Evolutionary conservation across 768 basidiomycete genomes (phyloP).

Genomic region (Xanthoconium stramineum): DNA sequence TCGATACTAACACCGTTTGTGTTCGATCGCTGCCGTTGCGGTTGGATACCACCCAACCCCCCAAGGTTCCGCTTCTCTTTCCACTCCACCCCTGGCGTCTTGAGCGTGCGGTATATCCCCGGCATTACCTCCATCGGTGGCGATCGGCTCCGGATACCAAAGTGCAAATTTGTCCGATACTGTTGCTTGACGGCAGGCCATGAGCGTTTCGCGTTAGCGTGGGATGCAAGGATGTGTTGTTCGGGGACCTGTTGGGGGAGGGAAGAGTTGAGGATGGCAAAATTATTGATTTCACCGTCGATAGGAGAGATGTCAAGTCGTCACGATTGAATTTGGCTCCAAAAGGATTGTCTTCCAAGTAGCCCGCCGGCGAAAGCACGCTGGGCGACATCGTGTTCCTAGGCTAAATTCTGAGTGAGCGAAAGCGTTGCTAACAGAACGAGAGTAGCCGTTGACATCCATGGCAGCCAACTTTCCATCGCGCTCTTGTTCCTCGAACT

Average conservation of each 20-base stretch:
- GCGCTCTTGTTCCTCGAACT: slow-evolving; percentile 82
- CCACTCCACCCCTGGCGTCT: slow-evolving; percentile 83
- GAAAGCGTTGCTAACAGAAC: background rate
- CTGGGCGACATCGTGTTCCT: slow-evolving; percentile 66
- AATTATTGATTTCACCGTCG: slow-evolving; percentile 50
- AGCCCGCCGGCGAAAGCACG: slow-evolving; percentile 61
- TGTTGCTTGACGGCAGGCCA: slow-evolving; percentile 56
- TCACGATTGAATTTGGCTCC: slow-evolving; percentile 79
- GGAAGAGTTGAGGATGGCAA: slow-evolving; percentile 88
- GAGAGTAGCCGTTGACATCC: slow-evolving; percentile 54
- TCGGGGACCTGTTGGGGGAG: slow-evolving; percentile 61
- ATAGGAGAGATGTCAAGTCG: slow-evolving; percentile 41
- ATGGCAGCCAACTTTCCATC: slow-evolving; percentile 75
- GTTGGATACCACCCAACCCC: too few species aligned
- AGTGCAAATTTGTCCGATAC: slow-evolving; percentile 92
- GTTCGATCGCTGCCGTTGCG: slow-evolving; percentile 32
- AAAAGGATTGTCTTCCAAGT: slow-evolving; percentile 76
- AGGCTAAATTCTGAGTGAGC: slow-evolving; percentile 43
- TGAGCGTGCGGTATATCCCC: slow-evolving; percentile 93
- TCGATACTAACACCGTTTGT: slow-evolving; percentile 50
- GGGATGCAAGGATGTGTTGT: slow-evolving; percentile 70
- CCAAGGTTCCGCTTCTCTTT: slow-evolving; percentile 82
- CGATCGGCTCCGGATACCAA: slow-evolving; percentile 90
- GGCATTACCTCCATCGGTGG: slow-evolving; percentile 99
- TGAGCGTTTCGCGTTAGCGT: slow-evolving; percentile 47